Base-by-base conservation (phyloP, 2,329 filamentous ascomycete genomes). In the Sporothrix sp. region DNA sequence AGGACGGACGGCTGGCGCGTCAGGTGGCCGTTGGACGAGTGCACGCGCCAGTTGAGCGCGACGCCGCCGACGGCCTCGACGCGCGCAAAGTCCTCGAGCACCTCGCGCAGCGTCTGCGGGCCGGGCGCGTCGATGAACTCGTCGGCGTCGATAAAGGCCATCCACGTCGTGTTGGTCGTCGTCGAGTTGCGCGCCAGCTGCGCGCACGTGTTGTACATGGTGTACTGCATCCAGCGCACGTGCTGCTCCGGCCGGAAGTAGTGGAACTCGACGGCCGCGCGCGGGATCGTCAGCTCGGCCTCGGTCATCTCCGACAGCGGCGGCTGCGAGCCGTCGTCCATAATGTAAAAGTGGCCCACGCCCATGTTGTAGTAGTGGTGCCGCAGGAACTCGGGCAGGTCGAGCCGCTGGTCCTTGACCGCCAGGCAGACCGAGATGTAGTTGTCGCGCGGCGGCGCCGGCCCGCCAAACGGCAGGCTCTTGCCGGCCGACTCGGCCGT, bases 301-400 rank as follows among this genome's bases (percentile, higher is more conserved):
- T 54, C 47, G 8, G 46, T 46, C 46, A 52, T 28, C 7, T 50
- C 46, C 1, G 39, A 46, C n/a, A 54, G 42, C 7, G 50, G 50
- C 28, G 53, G 53, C 18, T 43, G 2, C 3, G 53, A 25, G 43
- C 53, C 53, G 43, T 54, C 53, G 38, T 54, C 53, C 53, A 54
- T 54, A 32, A 54, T 45, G 28, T 44, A 52, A 11, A 54, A 54
- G 20, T 39, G 44, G 42, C 53, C 53, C 21, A 54, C 35, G 43
- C 53, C 53, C 53, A 54, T 54, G 42, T 54, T 49, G 47, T 54
- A 54, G 48, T 54, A 54, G 43, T 54, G 53, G 53, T 54, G 53
- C 27, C 48, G 48, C 20, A 54, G 35, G 23, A 46, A 54, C 38
- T 54, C 50, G 35, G 53, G 53, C 33, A 54, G 47, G 21, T 54